These are phyloP conservation scores for Gonium pectorale DNA, from an alignment of 139 green algal species.

Conservation along the genomic window DNA sequence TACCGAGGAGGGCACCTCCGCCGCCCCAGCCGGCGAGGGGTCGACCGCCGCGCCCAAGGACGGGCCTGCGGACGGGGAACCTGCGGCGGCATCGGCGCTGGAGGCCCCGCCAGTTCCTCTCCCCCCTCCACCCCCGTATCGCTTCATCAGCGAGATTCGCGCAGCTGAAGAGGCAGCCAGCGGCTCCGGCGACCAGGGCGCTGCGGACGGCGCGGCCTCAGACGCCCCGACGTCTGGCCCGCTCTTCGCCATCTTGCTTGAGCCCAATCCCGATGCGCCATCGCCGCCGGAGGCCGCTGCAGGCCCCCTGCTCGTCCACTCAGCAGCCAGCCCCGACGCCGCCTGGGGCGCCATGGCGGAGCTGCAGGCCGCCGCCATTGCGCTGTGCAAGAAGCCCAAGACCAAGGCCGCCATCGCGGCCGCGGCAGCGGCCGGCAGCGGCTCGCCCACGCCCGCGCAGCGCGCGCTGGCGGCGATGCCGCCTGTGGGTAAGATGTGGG, in stretches of 20 bases:
- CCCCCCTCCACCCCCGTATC: neutral
- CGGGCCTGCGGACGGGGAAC: neutral
- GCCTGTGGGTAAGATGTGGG: slow-evolving; percentile 64
- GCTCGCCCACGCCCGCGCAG: neutral
- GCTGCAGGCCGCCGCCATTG: neutral
- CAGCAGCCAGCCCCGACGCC: neutral
- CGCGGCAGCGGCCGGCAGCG: neutral
- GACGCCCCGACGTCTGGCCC: no score
- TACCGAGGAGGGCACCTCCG: neutral
- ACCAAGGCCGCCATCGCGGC: neutral
- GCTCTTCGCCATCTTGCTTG: slow-evolving; percentile 18
- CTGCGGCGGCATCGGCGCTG: neutral
- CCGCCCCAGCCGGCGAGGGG: neutral
- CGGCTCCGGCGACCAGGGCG: neutral
- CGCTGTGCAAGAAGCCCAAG: slow-evolving; percentile 6
- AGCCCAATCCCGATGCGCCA: slow-evolving; percentile 7
- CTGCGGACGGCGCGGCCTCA: no score
- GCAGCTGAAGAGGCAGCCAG: neutral
- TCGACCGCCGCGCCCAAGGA: neutral
- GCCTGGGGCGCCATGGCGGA: slow-evolving; percentile 14
- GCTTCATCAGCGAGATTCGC: slow-evolving; percentile 31
- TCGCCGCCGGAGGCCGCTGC: neutral
- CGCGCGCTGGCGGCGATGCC: slow-evolving; percentile 50
- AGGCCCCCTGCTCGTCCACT: neutral
- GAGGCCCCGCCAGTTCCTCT: no score